phyloP scores from a whole-genome alignment of 208 protist species.

The Giardia duodenalis region DNA sequence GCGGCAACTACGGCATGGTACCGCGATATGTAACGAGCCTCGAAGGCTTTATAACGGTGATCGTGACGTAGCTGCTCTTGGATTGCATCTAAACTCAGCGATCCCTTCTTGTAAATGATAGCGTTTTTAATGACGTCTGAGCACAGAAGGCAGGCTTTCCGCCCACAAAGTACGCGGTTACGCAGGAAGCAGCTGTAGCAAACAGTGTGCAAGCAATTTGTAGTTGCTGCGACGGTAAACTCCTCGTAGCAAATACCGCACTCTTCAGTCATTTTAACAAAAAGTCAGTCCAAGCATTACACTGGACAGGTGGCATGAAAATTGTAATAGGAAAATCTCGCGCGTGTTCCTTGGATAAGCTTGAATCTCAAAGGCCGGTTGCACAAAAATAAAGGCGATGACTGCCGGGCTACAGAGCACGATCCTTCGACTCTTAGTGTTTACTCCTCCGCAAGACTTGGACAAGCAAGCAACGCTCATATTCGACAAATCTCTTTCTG shows the following conservation, averaged over 20 bases:
- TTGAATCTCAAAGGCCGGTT: no score
- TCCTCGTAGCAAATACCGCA: background rate
- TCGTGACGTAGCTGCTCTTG: background rate
- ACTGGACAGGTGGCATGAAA: no score
- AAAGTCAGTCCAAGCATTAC: no score
- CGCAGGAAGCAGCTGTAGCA: background rate
- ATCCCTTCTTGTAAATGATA: background rate
- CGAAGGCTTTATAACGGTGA: background rate
- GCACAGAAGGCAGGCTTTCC: background rate
- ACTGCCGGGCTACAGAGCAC: no score
- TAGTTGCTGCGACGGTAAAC: background rate
- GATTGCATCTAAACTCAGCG: background rate
- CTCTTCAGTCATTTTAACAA: no score
- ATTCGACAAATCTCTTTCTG: no score
- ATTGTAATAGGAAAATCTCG: no score
- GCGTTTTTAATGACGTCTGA: background rate
- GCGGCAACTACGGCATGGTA: background rate
- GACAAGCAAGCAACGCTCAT: no score
- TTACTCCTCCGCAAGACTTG: no score
- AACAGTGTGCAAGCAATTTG: background rate
- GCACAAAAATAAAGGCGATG: no score
- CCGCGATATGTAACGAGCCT: background rate
- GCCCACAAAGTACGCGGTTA: background rate
- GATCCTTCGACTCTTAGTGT: no score
- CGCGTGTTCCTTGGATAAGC: no score